phyloP scores from a whole-genome alignment of 1,284 basidiomycete species.

The Ustilago nuda region DNA sequence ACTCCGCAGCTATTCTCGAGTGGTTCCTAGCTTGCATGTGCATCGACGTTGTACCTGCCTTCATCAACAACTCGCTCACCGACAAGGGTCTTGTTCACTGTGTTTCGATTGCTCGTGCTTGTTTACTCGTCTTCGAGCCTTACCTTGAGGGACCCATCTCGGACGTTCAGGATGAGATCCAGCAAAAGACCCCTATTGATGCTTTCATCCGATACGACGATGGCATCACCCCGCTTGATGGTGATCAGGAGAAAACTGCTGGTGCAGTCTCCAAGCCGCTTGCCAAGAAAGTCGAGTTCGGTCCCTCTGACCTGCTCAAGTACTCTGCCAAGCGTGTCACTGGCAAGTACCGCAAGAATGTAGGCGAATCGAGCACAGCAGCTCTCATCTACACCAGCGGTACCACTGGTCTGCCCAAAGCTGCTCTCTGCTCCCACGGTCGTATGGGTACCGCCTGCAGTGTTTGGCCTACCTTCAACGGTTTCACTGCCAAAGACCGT shows the following conservation, averaged over 20 bases:
- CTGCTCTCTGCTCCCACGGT: conserved; percentile 68
- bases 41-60: conserved; percentile 65
- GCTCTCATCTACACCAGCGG: conserved; percentile 63
- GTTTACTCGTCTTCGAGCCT: conserved; percentile 65
- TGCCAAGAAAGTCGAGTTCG: conserved; percentile 40
- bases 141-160: conserved; percentile 57
- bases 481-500: conserved; percentile 52
- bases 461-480: conserved; percentile 60
- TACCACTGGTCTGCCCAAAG: conserved; percentile 68
- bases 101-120: conserved; percentile 60
- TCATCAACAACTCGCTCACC: conserved; percentile 69
- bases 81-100: conserved; percentile 66
- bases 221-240: conserved; percentile 50
- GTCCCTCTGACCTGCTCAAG: conserved; percentile 47
- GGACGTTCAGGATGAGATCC: conserved; percentile 53
- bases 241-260: conserved; percentile 44
- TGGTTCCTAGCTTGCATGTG: conserved; percentile 64
- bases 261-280: conserved; percentile 33
- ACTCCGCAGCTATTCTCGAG: conserved; percentile 57
- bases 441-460: conserved; percentile 59
- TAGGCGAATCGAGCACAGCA: conserved; percentile 46
- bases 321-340: conserved; percentile 48
- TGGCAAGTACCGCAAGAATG: conserved; percentile 47
- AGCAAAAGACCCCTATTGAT: conserved; percentile 24
- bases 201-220: conserved; percentile 64